phyloP scores from a whole-genome alignment of 177 flowering plant genomes.

The Vitis hybrid region DNA sequence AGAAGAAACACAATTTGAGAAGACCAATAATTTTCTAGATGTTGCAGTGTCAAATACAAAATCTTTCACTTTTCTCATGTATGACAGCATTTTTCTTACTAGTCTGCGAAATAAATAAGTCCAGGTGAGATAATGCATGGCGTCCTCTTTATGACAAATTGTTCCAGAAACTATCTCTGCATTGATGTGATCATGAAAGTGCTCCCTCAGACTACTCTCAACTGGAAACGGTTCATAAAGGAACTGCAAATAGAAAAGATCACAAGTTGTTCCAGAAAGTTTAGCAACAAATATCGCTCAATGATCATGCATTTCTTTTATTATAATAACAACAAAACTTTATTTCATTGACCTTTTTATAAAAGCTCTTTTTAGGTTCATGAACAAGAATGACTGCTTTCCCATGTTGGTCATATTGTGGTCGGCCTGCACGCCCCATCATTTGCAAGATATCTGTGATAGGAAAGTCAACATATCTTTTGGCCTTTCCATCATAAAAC shows the following conservation, averaged over 20 bases:
- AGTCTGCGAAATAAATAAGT: conserved; percentile 91
- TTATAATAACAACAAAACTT: neutral
- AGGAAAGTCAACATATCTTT: conserved; percentile 95
- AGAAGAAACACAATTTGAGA: no score
- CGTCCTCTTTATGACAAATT: conserved; percentile 88
- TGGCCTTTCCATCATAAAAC: conserved; percentile 86
- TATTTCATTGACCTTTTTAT: conserved; percentile 69
- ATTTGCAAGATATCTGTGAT: conserved; percentile 98
- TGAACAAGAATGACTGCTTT: conserved; percentile 99
- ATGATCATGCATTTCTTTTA: no score
- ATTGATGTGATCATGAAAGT: conserved; percentile 84
- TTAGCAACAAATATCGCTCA: no score
- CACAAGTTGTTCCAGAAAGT: neutral
- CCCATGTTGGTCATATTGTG: conserved; percentile 97
- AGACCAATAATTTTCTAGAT: no score
- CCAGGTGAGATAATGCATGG: conserved; percentile 95
- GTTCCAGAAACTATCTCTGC: conserved; percentile 98
- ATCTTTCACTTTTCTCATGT: no score
- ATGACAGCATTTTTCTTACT: conserved; percentile 39
- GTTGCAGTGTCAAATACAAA: no score
- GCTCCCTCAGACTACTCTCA: conserved; percentile 93
- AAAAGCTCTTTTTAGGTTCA: conserved; percentile 98
- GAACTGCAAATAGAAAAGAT: conserved; percentile 54
- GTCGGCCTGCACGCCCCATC: conserved; percentile 99
- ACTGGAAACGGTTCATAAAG: conserved; percentile 98